Base-by-base conservation (phyloP, 2,329 filamentous ascomycete genomes). In the Huntiella bhutanensis region DNA sequence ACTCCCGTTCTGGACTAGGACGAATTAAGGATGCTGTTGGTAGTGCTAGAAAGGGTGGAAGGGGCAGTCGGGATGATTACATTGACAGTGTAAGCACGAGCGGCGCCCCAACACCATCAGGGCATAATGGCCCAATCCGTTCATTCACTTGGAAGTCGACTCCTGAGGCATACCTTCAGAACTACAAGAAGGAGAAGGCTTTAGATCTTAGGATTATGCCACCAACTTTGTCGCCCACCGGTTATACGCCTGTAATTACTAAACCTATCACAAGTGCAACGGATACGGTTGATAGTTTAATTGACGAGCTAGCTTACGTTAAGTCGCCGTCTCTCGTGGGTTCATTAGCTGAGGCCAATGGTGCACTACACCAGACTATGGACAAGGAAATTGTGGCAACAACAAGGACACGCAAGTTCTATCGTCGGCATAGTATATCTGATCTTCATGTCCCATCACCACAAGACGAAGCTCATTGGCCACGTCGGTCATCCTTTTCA, bases 21-120 rank as follows among this genome's bases (percentile, higher is more conserved):
- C 77, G 83, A 33, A 86, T 95, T 58, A 87, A 87, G 56, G 85
- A 88, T 57, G 84, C 78, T 2, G 81, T 94, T 33, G 82, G 83
- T 1, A 67, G 68, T 11, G 64, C 63, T 8, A 57, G 68, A n/a
- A 67, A 67, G 52, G 69, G 71, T 1, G 73, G 79, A 50, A 55
- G 57, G 41, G 67, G 60, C 52, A 68, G 70, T 3, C 72, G 65
- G 53, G 74, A 79, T 46, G 73, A 75, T n/a, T 60, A 59, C 33
- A 54, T 58, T 16, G 66, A 70, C 17, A 53, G 55, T n/a, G 19
- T 19, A 52, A 41, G 33, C 43, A 15, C 32, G 34, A 28, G 22
- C 7, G 22, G 22, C 22, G 22, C 22, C 22, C 22, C 22, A 28
- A 13, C 41, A 4, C 13, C 46, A 28, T 10, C 49, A 17, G 49